Percentiles rank a stretch among this genome's conserved stretches.
Evolutionary conservation across 148 eudicot species (phyloP).

Genomic region (Chenopodium quinoa): DNA sequence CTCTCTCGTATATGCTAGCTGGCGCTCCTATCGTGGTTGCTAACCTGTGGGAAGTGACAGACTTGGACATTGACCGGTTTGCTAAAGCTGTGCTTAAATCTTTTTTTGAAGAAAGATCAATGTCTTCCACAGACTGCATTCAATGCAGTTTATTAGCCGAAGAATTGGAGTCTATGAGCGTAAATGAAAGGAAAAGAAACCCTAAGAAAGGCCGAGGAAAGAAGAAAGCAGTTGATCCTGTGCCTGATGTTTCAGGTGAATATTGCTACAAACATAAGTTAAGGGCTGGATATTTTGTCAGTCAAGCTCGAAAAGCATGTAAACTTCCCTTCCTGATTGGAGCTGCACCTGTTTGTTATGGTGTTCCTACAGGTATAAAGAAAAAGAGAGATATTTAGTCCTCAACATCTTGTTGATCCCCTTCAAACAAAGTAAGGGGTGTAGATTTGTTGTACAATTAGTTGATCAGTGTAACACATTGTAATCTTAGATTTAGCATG

Average conservation of each 20-base stretch:
- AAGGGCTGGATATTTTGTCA: slow-evolving; percentile 72
- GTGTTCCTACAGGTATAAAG: slow-evolving; percentile 81
- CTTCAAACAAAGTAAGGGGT: not conserved
- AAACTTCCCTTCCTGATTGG: slow-evolving; percentile 72
- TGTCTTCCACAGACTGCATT: slow-evolving; percentile 41
- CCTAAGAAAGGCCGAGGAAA: slow-evolving; percentile 42
- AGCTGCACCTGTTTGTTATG: slow-evolving; percentile 95
- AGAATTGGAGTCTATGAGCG: slow-evolving; percentile 44
- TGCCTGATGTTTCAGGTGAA: slow-evolving; percentile 12
- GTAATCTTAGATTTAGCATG: not conserved
- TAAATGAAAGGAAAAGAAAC: slow-evolving; percentile 40
- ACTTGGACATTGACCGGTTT: slow-evolving; percentile 90
- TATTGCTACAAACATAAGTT: slow-evolving; percentile 57
- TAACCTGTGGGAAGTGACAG: slow-evolving; percentile 95
- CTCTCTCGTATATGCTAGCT: slow-evolving; percentile 68
- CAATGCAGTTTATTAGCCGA: slow-evolving; percentile 56
- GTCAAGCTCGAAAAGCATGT: slow-evolving; percentile 78
- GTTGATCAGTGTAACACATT: not conserved
- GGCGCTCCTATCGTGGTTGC: slow-evolving; percentile 93
- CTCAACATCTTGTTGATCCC: not conserved
- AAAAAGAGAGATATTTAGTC: slow-evolving; percentile 44
- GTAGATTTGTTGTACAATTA: not conserved
- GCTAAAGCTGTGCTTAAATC: slow-evolving; percentile 72
- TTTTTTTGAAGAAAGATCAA: slow-evolving; percentile 68
- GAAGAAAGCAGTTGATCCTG: slow-evolving; percentile 24